Percentiles rank a stretch among this genome's conserved stretches.
Evolutionary conservation across 371 early-diverging fungal genomes (phyloP).

Genomic region (Rhizopus arrhizus): DNA sequence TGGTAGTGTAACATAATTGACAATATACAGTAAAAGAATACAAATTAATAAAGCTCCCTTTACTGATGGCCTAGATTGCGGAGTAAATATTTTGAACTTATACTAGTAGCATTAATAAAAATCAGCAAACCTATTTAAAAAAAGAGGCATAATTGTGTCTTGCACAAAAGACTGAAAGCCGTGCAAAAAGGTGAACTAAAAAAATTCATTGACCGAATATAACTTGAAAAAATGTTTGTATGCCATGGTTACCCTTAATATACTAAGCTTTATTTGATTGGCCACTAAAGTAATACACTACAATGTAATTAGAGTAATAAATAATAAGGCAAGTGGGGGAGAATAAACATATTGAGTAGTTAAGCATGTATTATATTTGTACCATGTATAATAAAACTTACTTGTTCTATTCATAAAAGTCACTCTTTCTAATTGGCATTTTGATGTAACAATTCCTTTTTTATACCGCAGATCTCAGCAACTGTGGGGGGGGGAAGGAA

Average conservation of each 20-base stretch:
- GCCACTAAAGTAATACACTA: background rate
- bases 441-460: conserved; percentile 1
- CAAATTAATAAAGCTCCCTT: no score
- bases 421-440: background rate
- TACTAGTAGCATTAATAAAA: no score
- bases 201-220: no score
- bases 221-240: background rate
- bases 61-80: no score
- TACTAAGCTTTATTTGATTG: background rate
- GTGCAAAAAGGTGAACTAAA: no score
- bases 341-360: background rate
- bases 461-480: background rate
- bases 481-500: background rate
- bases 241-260: conserved; percentile 4
- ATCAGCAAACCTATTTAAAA: no score
- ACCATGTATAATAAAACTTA: background rate
- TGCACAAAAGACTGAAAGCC: no score
- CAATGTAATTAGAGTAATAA: background rate
- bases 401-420: background rate
- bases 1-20: no score
- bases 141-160: no score
- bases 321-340: background rate
- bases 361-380: no score
- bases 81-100: no score
- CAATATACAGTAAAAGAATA: no score